Base-by-base conservation (phyloP, 208 protist genomes). In the Trypanosoma melophagium region DNA sequence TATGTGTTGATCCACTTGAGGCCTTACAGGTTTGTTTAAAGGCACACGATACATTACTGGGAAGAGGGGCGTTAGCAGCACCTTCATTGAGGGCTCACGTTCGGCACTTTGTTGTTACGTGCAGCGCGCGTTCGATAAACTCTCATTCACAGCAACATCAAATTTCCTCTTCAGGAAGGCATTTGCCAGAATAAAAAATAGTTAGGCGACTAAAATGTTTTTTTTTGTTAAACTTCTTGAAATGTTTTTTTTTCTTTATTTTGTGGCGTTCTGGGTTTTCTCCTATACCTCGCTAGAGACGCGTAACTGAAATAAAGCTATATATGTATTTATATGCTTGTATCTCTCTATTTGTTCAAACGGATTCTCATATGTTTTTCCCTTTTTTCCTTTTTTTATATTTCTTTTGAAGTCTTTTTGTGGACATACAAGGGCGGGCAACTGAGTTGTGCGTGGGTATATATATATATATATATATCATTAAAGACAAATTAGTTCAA, bases 71-170 rank as follows among this genome's bases (percentile, higher is more conserved):
- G 5, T 42, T 54, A 49, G 14, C 24, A 17, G 22, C 22, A 49
- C 62, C 72, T 10, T 58, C 74, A 41, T 52, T 94, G 41, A 82
- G 86, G 10, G 74, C 84, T 55, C 77, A 84, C 7, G 73, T 95
- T 49, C 67, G 64, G 28, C 83, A 91, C 69, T 95, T 95, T 79
- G 73, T 88, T 13, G 61, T 95, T 28, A 95, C 89, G 0, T 92
- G 86, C 73, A 92, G 86, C 61, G 51, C 76, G 8, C 81, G 89
- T 28, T 84, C 80, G 41, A 82, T 93, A 47, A 92, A 91, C 40
- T 67, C 71, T 14, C 17, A 58, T 8, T 42, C 38, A 42, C 5
- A 47, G 38, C 28, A 58, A 45, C 54, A 21, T 5, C 47, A 3
- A 21, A 31, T 59, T 47, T 21, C 13, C 5, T 28, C 12, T 22